These are phyloP conservation scores for Blastocystis sp. DNA, from an alignment of 352 stramenopile genomes.

Conservation along the genomic window DNA sequence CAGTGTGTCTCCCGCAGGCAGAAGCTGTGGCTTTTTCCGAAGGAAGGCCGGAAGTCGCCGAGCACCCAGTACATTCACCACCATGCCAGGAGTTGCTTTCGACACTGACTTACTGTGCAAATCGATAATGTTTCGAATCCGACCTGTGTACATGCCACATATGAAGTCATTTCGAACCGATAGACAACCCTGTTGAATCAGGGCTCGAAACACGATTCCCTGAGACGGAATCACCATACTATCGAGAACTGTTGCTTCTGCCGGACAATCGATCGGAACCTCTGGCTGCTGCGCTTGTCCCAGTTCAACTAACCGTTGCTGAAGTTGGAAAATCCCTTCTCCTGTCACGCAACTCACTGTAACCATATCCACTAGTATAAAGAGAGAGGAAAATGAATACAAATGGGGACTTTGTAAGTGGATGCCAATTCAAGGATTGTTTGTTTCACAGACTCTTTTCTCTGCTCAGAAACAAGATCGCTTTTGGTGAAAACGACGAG, in stretches of 20 bases:
- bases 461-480: not conserved
- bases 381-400: not conserved
- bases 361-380: constrained; percentile 20
- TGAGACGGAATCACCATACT: constrained; percentile 42
- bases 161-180: constrained; percentile 5
- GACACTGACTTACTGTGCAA: not conserved
- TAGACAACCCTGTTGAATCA: constrained; percentile 4
- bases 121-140: not conserved
- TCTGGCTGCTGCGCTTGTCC: not conserved
- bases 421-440: not conserved
- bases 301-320: not conserved
- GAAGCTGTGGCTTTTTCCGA: not conserved
- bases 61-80: constrained; percentile 6
- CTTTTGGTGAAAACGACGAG: constrained; percentile 49
- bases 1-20: constrained; percentile 22
- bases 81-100: constrained; percentile 2
- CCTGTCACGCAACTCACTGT: not conserved
- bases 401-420: not conserved
- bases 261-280: not conserved
- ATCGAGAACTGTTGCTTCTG: constrained; percentile 21
- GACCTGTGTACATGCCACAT: constrained; percentile 19
- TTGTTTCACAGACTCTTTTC: not conserved
- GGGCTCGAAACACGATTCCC: constrained; percentile 6
- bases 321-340: not conserved
- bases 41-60: not conserved